phyloP scores from a whole-genome alignment of 2,329 filamentous ascomycete species.

The Aureobasidium subglaciale region DNA sequence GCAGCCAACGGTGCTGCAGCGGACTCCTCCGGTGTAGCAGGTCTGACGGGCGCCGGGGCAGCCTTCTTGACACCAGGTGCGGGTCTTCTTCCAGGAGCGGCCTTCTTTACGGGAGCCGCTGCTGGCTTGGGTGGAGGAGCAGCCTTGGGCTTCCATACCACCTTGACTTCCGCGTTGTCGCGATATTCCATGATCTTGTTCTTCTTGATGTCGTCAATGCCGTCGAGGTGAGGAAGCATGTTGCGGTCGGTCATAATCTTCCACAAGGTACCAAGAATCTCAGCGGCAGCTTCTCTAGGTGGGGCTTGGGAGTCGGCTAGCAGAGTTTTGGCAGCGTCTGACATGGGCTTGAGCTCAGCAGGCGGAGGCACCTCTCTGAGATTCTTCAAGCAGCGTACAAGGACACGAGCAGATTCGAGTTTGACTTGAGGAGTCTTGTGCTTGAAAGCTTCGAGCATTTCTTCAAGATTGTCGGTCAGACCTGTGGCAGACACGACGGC shows the following conservation, averaged over 20 bases:
- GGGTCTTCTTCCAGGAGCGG: constrained; percentile 42
- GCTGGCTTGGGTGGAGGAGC: constrained; percentile 51
- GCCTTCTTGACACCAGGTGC: constrained; percentile 39
- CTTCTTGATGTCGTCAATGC: constrained; percentile 91
- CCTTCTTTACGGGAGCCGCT: constrained; percentile 50
- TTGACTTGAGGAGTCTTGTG: constrained; percentile 99
- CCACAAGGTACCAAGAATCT: constrained; percentile 90
- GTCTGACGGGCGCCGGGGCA: constrained; percentile 33
- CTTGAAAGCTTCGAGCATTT: constrained; percentile 73
- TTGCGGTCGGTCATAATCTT: constrained; percentile 96
- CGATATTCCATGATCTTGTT: constrained; percentile 91
- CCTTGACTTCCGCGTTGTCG: constrained; percentile 73
- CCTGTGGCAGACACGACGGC: constrained; percentile 58
- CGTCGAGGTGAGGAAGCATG: constrained; percentile 88
- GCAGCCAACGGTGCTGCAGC: constrained; percentile 51
- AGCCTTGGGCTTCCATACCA: constrained; percentile 87
- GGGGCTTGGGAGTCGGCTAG: constrained; percentile 82
- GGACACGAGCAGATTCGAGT: constrained; percentile 85
- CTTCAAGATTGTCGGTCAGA: constrained; percentile 81
- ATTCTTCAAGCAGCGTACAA: constrained; percentile 78
- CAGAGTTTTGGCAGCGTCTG: constrained; percentile 83
- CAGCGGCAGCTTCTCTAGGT: constrained; percentile 80
- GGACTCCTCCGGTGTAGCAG: constrained; percentile 36
- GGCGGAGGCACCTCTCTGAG: constrained; percentile 80
- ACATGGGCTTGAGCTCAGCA: constrained; percentile 73